phyloP scores from a whole-genome alignment of 1,284 basidiomycete genomes.

The Anthracocystis panici-leucophaei region DNA sequence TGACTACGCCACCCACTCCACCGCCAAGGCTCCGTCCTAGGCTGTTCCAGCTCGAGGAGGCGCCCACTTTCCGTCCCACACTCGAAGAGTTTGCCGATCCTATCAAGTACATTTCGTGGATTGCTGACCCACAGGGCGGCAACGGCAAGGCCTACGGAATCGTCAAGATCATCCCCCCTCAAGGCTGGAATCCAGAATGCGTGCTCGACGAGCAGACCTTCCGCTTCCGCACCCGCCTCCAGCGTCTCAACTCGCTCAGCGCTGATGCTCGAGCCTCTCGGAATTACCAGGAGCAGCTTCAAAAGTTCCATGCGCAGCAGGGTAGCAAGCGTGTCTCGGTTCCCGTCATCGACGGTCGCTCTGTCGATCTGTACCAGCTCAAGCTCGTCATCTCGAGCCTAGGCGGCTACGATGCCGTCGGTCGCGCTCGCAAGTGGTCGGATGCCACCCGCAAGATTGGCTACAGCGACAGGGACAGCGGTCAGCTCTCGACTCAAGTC shows the following conservation, averaged over 20 bases:
- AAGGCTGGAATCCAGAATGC: constrained; percentile 95
- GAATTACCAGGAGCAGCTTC: constrained; percentile 96
- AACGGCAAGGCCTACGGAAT: constrained; percentile 84
- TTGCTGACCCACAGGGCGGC: constrained; percentile 77
- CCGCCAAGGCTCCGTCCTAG: constrained; percentile 54
- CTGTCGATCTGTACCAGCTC: constrained; percentile 91
- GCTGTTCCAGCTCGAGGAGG: constrained; percentile 87
- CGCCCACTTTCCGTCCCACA: constrained; percentile 89
- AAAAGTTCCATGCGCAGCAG: constrained; percentile 73
- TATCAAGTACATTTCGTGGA: constrained; percentile 88
- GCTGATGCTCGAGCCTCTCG: constrained; percentile 95
- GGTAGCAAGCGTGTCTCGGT: constrained; percentile 81
- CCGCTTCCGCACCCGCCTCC: constrained; percentile 94
- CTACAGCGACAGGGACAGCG: constrained; percentile 74
- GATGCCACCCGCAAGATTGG: constrained; percentile 84
- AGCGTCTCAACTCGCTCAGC: constrained; percentile 95
- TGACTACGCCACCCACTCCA: constrained; percentile 55
- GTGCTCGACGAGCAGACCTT: constrained; percentile 92
- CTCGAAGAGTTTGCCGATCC: constrained; percentile 92
- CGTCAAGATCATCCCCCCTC: constrained; percentile 94
- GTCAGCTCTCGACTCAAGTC: constrained; percentile 85
- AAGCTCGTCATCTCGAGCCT: constrained; percentile 88
- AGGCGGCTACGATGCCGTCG: constrained; percentile 87
- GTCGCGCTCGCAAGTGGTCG: constrained; percentile 83
- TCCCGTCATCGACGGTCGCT: constrained; percentile 89